A percentile compares a stretch with the other conserved stretches of the same genome.
Evolutionary conservation across 2,329 filamentous ascomycete genomes (phyloP).

Genomic region (Dactylellina drechsleri): DNA sequence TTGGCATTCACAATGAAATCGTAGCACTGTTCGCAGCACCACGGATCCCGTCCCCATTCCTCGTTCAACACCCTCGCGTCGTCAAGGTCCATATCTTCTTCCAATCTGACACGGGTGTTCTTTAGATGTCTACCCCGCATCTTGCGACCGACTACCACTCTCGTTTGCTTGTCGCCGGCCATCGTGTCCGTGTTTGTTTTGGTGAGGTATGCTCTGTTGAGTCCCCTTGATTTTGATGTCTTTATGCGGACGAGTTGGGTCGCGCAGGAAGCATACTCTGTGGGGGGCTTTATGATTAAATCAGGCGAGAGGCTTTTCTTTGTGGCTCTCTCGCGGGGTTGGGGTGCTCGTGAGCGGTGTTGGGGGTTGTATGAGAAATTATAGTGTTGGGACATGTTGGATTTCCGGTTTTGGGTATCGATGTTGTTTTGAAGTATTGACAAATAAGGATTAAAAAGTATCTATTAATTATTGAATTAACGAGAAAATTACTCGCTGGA

Average conservation of each 20-base stretch:
- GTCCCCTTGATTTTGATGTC: not conserved
- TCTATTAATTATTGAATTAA: not conserved
- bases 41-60: not conserved
- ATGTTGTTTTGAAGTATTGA: not conserved
- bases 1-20: not conserved
- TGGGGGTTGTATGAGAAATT: slow-evolving; percentile 11
- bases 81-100: slow-evolving; percentile 43
- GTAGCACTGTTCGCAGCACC: too few species aligned
- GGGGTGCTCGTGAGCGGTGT: slow-evolving; percentile 1
- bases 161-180: slow-evolving; percentile 4
- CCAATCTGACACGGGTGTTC: slow-evolving; percentile 7
- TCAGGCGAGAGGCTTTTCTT: not conserved
- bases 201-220: not conserved
- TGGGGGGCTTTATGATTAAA: too few species aligned
- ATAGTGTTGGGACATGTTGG: slow-evolving; percentile 37
- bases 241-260: not conserved
- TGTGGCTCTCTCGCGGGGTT: not conserved
- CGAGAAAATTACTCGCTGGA: not conserved
- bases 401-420: not conserved
- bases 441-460: slow-evolving; percentile 3
- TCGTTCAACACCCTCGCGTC: slow-evolving; percentile 24
- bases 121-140: slow-evolving; percentile 17
- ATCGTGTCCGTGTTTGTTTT: slow-evolving; percentile 2
- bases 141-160: slow-evolving; percentile 11
- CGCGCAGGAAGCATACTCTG: slow-evolving; percentile 2